Evolutionary conservation across 208 protist genomes (phyloP).

Genomic region (Trichomonas tenax): DNA sequence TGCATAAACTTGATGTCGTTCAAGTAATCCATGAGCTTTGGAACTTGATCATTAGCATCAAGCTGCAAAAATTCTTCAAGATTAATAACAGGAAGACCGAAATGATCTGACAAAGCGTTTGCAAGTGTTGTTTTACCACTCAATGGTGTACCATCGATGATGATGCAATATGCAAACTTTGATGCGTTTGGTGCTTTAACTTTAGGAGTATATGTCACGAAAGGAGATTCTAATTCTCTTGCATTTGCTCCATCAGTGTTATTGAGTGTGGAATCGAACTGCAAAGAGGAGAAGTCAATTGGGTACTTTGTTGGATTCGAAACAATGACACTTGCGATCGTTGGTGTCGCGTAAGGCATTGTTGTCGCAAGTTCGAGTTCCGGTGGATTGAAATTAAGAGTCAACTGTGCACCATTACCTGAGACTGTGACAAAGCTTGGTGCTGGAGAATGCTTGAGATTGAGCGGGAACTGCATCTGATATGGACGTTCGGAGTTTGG

Average conservation of each 20-base stretch:
- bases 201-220: conserved; percentile 13
- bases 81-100: not conserved
- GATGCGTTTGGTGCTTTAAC: not conserved
- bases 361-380: not conserved
- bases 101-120: not conserved
- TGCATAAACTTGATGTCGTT: not conserved
- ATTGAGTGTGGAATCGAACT: not conserved
- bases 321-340: not conserved
- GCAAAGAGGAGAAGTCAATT: not conserved
- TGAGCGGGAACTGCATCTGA: not conserved
- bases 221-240: not conserved
- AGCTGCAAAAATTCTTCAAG: not conserved
- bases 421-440: not conserved
- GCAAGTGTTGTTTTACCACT: not conserved
- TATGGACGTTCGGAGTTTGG: not conserved
- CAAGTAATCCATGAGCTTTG: not conserved
- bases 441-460: not conserved
- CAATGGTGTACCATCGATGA: not conserved
- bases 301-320: not conserved
- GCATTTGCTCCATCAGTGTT: not conserved
- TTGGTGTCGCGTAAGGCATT: not conserved
- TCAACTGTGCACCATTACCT: not conserved
- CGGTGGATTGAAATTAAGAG: not conserved
- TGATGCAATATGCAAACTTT: not conserved
- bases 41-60: not conserved